Conservation (phyloP, 140 eudicot genomes). For the Bidens hawaiensis region DNA sequence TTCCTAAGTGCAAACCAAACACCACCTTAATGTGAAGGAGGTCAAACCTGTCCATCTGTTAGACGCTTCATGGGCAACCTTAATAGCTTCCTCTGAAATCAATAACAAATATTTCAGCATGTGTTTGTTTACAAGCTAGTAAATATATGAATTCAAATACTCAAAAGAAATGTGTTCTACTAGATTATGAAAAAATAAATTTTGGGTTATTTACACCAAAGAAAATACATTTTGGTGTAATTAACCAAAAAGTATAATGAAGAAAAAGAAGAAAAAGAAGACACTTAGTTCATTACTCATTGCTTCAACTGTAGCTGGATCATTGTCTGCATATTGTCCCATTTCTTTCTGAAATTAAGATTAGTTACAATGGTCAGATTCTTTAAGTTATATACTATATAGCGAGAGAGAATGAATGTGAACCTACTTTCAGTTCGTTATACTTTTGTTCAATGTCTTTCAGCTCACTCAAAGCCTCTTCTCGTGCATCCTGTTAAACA, state of each 20-base stretch:
- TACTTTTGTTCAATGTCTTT: slow-evolving; percentile 68
- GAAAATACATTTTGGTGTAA: neutral
- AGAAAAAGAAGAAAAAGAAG: slow-evolving; percentile 2
- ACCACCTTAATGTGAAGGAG: slow-evolving; percentile 5
- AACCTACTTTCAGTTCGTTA: slow-evolving; percentile 64
- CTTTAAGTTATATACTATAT: slow-evolving; percentile 3
- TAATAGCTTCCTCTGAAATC: slow-evolving; percentile 64
- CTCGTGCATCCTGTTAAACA: slow-evolving; percentile 65
- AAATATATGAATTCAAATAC: neutral
- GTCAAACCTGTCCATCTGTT: slow-evolving; percentile 98
- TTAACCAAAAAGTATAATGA: neutral
- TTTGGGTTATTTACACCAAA: neutral
- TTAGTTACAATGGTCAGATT: neutral
- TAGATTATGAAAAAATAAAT: neutral
- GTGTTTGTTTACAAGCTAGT: neutral
- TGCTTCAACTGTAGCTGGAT: slow-evolving; percentile 91
- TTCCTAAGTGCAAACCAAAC: slow-evolving; percentile 5
- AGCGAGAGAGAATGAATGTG: slow-evolving; percentile 13
- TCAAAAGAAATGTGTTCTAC: neutral
- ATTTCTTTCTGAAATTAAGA: slow-evolving; percentile 58
- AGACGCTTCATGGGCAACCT: slow-evolving; percentile 85
- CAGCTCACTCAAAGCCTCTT: slow-evolving; percentile 70
- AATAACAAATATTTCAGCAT: slow-evolving; percentile 14
- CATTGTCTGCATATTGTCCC: slow-evolving; percentile 89
- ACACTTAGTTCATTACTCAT: slow-evolving; percentile 52